Evolutionary conservation across 78 protist species (phyloP).

Genomic region (Trichosphaerium sp.): DNA sequence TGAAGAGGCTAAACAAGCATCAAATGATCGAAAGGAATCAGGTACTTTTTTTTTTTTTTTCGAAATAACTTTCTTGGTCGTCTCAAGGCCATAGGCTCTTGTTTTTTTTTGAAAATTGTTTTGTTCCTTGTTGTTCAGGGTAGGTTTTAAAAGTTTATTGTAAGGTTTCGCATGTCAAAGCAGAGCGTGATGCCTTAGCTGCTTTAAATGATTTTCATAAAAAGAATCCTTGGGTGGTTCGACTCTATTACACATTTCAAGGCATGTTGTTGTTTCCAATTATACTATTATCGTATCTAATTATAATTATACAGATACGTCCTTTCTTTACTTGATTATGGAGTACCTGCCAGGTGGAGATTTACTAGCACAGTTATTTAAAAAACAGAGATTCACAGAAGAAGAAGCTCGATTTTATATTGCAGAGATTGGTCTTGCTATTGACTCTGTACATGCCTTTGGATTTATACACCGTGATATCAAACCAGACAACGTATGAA

Average conservation of each 20-base stretch:
- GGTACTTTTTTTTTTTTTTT: no score
- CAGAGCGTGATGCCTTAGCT: constrained; percentile 79
- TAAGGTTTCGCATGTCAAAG: constrained; percentile 49
- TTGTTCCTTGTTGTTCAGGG: no score
- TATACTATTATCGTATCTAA: constrained; percentile 33
- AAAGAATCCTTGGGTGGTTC: constrained; percentile 64
- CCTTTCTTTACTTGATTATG: constrained; percentile 39
- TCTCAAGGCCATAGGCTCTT: no score
- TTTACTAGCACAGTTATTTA: constrained; percentile 4
- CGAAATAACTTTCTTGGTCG: no score
- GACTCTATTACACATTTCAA: constrained; percentile 72
- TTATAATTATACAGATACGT: constrained; percentile 24
- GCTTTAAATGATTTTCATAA: constrained; percentile 22
- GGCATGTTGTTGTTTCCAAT: constrained; percentile 3
- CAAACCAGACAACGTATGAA: constrained; percentile 90
- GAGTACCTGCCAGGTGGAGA: constrained; percentile 37
- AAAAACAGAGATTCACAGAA: constrained; percentile 19
- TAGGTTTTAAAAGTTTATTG: no score
- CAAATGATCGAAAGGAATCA: constrained; percentile 23
- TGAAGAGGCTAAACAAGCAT: constrained; percentile 29
- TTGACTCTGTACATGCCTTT: constrained; percentile 60
- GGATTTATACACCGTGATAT: constrained; percentile 80
- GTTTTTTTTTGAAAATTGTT: no score
- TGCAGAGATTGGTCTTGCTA: constrained; percentile 73
- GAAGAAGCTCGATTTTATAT: constrained; percentile 60